phyloP scores from a whole-genome alignment of 306 rosid genomes.

The Quercus alba region DNA sequence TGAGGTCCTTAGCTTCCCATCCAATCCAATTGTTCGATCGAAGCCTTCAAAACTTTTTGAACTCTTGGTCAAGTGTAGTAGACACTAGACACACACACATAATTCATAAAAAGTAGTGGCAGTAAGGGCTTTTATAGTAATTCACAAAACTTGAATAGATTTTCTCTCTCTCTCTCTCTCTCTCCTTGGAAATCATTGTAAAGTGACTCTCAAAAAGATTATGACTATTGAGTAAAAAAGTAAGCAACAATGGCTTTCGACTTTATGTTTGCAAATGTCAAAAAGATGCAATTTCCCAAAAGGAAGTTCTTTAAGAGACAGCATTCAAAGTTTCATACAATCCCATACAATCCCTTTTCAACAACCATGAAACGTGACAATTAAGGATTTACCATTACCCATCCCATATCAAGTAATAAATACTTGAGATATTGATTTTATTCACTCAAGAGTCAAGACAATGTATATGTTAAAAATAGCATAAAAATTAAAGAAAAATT shows the following conservation, averaged over 20 bases:
- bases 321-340: constrained; percentile 16
- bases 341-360: constrained; percentile 26
- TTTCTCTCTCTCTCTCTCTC: not conserved
- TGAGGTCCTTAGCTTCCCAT: too few relatives aligned
- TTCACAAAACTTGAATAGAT: not conserved
- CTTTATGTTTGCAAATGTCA: constrained; percentile 36
- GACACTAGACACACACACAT: not conserved
- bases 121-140: constrained; percentile 5
- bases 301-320: constrained; percentile 37
- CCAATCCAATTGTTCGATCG: too few relatives aligned
- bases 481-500: too few relatives aligned
- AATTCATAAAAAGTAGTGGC: constrained; percentile 26
- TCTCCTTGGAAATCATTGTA: constrained; percentile 10
- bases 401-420: not conserved
- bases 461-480: not conserved
- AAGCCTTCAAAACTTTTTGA: too few relatives aligned
- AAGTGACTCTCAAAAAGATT: not conserved
- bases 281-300: constrained; percentile 66
- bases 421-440: not conserved
- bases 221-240: not conserved
- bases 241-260: not conserved
- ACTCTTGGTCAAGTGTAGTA: constrained; percentile 30
- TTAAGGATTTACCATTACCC: not conserved
- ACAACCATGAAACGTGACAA: not conserved
- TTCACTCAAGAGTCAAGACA: not conserved